A percentile compares a stretch with the other conserved stretches of the same genome.
phyloP scores from a whole-genome alignment of 2,329 filamentous ascomycete genomes.

The Chrysosporium keratinophilum region DNA sequence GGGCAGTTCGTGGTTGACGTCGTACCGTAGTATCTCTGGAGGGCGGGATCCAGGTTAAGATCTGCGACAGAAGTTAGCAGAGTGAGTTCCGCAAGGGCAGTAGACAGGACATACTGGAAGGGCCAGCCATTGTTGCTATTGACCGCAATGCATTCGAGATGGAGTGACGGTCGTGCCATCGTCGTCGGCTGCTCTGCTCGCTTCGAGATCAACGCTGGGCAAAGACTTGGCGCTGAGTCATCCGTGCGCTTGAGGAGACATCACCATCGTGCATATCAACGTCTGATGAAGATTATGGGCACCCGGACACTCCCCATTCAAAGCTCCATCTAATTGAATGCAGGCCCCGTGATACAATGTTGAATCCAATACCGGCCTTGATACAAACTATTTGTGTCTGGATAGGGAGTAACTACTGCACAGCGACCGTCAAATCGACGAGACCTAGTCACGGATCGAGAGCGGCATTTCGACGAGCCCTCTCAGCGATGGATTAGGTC shows the following conservation, averaged over 20 bases:
- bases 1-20: not conserved
- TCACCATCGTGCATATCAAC: no score
- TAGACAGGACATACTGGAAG: conserved; percentile 10
- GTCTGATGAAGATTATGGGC: no score
- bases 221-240: conserved; percentile 1
- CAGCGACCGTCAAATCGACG: no score
- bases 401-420: no score
- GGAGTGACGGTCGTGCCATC: not conserved
- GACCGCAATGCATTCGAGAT: not conserved
- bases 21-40: conserved; percentile 44
- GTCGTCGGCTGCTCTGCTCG: not conserved
- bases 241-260: not conserved
- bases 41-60: conserved; percentile 35
- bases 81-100: not conserved
- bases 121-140: conserved; percentile 13
- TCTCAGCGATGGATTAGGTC: no score
- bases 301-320: no score
- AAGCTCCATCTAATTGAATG: no score
- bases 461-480: no score
- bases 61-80: conserved; percentile 35
- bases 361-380: no score
- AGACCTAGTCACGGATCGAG: no score
- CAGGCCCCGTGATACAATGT: no score
- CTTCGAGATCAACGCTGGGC: not conserved
- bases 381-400: no score